Conservation (phyloP, 805 yeast species). For the Pichia eremophila region DNA sequence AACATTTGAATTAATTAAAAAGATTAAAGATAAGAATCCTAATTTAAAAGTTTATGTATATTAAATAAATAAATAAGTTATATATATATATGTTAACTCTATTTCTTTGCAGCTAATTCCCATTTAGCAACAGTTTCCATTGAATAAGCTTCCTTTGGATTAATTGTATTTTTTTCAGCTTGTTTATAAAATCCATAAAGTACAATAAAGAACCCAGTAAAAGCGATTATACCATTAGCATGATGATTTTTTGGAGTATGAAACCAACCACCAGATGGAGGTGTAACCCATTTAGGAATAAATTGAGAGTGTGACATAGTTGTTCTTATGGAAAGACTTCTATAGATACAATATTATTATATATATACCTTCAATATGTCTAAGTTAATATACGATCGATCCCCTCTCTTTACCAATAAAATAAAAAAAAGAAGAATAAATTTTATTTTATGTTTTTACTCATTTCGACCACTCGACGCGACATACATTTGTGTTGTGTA, state of each 20-base stretch:
- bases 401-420: no score
- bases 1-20: slow-evolving; percentile 32
- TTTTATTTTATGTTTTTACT: no score
- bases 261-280: slow-evolving; percentile 52
- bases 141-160: slow-evolving; percentile 29
- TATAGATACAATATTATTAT: no score
- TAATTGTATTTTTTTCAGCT: slow-evolving; percentile 29
- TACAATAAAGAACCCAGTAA: slow-evolving; percentile 30
- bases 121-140: slow-evolving; percentile 34
- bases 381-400: no score
- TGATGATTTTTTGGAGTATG: slow-evolving; percentile 43
- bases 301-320: slow-evolving; percentile 16
- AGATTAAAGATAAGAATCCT: slow-evolving; percentile 25
- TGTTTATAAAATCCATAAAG: slow-evolving; percentile 26
- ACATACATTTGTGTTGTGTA: no score
- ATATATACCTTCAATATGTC: no score
- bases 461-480: no score
- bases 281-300: slow-evolving; percentile 26
- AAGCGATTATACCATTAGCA: slow-evolving; percentile 32
- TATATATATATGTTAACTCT: no score
- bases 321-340: neutral
- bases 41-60: slow-evolving; percentile 47
- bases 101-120: slow-evolving; percentile 31
- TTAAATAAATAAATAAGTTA: no score
- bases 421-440: no score